These are phyloP conservation scores for Heritiera fomes DNA, from an alignment of 345 rosid species.

Conservation along the genomic window DNA sequence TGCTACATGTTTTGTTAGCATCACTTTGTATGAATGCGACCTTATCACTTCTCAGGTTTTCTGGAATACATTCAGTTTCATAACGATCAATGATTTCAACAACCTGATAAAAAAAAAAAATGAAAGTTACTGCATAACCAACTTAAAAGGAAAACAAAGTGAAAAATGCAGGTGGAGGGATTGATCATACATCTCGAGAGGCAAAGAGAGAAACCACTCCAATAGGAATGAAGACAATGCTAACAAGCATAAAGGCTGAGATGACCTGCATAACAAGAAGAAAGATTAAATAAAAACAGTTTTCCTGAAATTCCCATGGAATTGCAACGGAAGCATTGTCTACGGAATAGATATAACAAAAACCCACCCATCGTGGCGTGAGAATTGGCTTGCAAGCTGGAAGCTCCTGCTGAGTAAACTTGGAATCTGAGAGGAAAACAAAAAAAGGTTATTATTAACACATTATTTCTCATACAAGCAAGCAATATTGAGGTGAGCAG, in stretches of 20 bases:
- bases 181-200: constrained; percentile 72
- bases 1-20: constrained; percentile 51
- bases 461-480: not conserved
- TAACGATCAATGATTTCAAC: constrained; percentile 87
- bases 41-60: constrained; percentile 41
- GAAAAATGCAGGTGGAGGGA: constrained; percentile 2
- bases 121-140: constrained; percentile 23
- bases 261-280: constrained; percentile 60
- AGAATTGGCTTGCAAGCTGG: constrained; percentile 99
- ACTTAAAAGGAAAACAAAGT: constrained; percentile 1
- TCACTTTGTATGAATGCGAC: constrained; percentile 62
- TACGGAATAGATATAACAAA: not conserved
- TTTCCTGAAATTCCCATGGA: not conserved
- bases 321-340: not conserved
- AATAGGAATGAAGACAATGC: constrained; percentile 90
- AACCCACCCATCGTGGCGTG: constrained; percentile 87
- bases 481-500: not conserved
- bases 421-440: constrained; percentile 65
- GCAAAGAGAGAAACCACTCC: constrained; percentile 91
- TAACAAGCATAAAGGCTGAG: constrained; percentile 80
- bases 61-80: constrained; percentile 73
- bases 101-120: constrained; percentile 49
- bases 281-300: not conserved
- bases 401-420: constrained; percentile 95
- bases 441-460: not conserved